Evolutionary conservation across 139 green algal genomes (phyloP).

Genomic region (Ettlia oleoabundans): DNA sequence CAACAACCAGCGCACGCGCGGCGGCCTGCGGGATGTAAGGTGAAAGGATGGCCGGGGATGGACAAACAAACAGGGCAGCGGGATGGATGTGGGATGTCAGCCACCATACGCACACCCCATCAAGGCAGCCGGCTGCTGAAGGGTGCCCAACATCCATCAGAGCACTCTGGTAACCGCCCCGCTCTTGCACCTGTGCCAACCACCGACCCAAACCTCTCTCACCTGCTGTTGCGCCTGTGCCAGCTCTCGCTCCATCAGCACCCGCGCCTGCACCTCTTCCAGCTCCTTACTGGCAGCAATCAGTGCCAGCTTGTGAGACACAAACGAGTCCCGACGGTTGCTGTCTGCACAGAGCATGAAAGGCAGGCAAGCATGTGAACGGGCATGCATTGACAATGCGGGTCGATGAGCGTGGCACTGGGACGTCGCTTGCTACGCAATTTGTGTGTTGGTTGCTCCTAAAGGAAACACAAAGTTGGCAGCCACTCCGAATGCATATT

Average conservation of each 20-base stretch:
- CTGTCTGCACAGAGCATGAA: slow-evolving; percentile 46
- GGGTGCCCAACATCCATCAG: too few species aligned
- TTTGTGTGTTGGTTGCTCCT: too few species aligned
- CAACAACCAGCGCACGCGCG: slow-evolving; percentile 66
- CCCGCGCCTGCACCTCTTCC: slow-evolving; percentile 50
- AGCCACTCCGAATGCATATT: too few species aligned
- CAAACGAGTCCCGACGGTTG: slow-evolving; percentile 81
- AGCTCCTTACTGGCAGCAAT: slow-evolving; percentile 77
- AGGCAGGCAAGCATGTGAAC: not conserved
- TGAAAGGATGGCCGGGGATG: too few species aligned
- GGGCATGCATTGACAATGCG: too few species aligned
- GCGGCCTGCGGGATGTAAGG: slow-evolving; percentile 71
- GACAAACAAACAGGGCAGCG: not conserved
- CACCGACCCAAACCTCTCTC: too few species aligned
- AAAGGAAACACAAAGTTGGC: too few species aligned
- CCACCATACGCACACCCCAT: not conserved
- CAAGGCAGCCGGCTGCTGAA: not conserved
- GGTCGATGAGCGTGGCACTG: too few species aligned
- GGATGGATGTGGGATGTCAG: too few species aligned
- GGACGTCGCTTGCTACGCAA: too few species aligned
- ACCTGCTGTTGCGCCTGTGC: slow-evolving; percentile 57
- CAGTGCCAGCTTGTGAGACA: slow-evolving; percentile 63
- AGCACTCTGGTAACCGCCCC: too few species aligned
- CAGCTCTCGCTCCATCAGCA: slow-evolving; percentile 68
- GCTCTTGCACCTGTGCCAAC: not conserved